Conservation (phyloP, 805 yeast genomes). For the Ogataea populi-albae region DNA sequence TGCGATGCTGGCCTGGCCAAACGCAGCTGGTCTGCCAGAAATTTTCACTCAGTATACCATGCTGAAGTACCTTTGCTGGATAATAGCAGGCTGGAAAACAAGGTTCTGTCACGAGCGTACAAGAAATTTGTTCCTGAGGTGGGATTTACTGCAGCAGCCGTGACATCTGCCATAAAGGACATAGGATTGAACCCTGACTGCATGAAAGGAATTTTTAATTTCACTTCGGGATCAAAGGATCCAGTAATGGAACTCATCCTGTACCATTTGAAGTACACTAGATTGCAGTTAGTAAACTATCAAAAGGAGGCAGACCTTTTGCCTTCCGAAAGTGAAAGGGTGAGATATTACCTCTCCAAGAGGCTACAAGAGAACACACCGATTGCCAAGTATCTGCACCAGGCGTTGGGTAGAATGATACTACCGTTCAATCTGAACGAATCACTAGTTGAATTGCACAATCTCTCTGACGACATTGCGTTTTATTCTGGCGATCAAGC, state of each 20-base stretch:
- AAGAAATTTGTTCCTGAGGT: constrained; percentile 37
- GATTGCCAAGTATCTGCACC: constrained; percentile 39
- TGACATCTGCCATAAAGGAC: constrained; percentile 43
- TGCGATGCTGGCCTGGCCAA: too few relatives aligned
- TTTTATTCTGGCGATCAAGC: constrained; percentile 76
- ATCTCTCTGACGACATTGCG: constrained; percentile 78
- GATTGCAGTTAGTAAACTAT: constrained; percentile 36
- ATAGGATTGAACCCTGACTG: constrained; percentile 41
- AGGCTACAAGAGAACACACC: constrained; percentile 54
- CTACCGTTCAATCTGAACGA: constrained; percentile 57
- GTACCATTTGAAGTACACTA: constrained; percentile 44
- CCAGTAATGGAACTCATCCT: constrained; percentile 41
- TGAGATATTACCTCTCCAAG: constrained; percentile 35
- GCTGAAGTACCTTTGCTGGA: constrained; percentile 36
- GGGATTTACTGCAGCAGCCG: constrained; percentile 43
- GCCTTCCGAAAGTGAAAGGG: constrained; percentile 21
- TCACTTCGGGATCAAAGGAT: constrained; percentile 28
- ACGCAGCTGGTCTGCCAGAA: constrained; percentile 29
- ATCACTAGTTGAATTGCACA: constrained; percentile 67
- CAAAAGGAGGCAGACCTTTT: constrained; percentile 23
- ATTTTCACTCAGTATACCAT: constrained; percentile 37
- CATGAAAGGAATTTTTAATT: constrained; percentile 38
- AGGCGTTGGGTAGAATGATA: constrained; percentile 59
- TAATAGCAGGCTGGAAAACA: constrained; percentile 35
- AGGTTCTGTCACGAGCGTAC: constrained; percentile 34